phyloP scores from a whole-genome alignment of 2,329 filamentous ascomycete species.

The Nigrograna mackinnonii region DNA sequence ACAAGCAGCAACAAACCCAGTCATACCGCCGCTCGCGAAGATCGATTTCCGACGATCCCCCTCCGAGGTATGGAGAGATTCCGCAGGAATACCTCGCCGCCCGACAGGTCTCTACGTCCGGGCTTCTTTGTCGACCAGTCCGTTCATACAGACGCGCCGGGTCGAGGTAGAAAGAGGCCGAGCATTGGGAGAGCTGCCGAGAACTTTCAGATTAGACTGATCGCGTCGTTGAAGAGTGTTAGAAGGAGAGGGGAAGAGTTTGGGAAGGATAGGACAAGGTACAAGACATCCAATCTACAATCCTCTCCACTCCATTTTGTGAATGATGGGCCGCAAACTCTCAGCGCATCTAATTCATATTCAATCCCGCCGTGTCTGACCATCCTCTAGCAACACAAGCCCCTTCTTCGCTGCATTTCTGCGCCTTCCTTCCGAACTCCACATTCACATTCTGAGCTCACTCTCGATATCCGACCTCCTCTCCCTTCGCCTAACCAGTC shows the following conservation, averaged over 20 bases:
- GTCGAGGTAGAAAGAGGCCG: slow-evolving; percentile 27
- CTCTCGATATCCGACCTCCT: slow-evolving; percentile 37
- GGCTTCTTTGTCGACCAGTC: slow-evolving; percentile 9
- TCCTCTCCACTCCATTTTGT: background rate
- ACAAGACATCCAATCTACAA: slow-evolving; percentile 1
- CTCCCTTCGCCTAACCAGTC: slow-evolving; percentile 32
- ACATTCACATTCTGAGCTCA: slow-evolving; percentile 36
- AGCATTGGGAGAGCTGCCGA: slow-evolving; percentile 36
- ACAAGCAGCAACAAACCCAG: no score
- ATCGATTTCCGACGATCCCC: no score
- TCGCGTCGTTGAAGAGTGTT: slow-evolving; percentile 34
- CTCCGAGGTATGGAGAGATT: slow-evolving; percentile 30
- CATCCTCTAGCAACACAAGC: no score
- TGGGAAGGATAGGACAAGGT: slow-evolving; percentile 26
- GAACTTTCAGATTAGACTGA: slow-evolving; percentile 31
- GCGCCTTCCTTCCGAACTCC: slow-evolving; percentile 37
- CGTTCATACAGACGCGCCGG: background rate
- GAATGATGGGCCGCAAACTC: no score
- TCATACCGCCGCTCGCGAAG: no score
- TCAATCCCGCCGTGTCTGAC: no score
- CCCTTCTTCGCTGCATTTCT: slow-evolving; percentile 35
- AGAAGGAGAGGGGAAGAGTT: slow-evolving; percentile 25
- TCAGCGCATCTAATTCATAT: no score
- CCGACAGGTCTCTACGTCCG: slow-evolving; percentile 19
- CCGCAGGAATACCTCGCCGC: slow-evolving; percentile 20